These are phyloP conservation scores for Arthrobotrys sinensis DNA, from an alignment of 2,329 filamentous ascomycete species.

Conservation along the genomic window DNA sequence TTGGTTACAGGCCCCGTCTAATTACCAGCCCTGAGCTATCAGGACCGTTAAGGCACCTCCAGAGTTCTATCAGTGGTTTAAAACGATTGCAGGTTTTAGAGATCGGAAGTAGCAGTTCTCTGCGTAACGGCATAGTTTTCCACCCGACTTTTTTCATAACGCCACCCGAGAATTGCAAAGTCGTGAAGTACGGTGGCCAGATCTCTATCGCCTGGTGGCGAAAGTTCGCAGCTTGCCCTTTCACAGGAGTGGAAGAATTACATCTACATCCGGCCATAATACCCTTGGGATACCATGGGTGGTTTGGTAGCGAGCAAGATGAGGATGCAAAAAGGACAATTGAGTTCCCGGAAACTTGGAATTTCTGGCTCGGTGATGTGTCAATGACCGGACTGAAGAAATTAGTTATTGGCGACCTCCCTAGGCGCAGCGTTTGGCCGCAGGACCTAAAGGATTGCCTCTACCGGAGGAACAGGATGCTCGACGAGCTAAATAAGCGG, in stretches of 20 bases:
- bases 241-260: slow-evolving; percentile 1
- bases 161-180: slow-evolving; percentile 4
- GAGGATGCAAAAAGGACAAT: not conserved
- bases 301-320: not conserved
- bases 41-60: not conserved
- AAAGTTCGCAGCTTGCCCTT: slow-evolving; percentile 5
- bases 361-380: not conserved
- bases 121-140: not conserved
- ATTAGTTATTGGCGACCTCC: not conserved
- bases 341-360: too few relatives aligned
- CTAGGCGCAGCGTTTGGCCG: not conserved
- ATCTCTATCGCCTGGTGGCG: slow-evolving; percentile 11
- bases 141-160: slow-evolving; percentile 16
- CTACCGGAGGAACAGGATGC: not conserved
- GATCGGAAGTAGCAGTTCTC: not conserved
- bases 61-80: not conserved
- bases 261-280: not conserved
- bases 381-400: slow-evolving; percentile 9
- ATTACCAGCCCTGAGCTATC: not conserved
- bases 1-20: not conserved
- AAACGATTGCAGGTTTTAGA: not conserved
- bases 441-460: slow-evolving; percentile 12
- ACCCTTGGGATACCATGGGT: not conserved
- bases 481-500: not conserved
- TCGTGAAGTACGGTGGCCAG: slow-evolving; percentile 1